These are phyloP conservation scores for Amanita pseudoporphyria DNA, from an alignment of 768 basidiomycete species.

Conservation along the genomic window DNA sequence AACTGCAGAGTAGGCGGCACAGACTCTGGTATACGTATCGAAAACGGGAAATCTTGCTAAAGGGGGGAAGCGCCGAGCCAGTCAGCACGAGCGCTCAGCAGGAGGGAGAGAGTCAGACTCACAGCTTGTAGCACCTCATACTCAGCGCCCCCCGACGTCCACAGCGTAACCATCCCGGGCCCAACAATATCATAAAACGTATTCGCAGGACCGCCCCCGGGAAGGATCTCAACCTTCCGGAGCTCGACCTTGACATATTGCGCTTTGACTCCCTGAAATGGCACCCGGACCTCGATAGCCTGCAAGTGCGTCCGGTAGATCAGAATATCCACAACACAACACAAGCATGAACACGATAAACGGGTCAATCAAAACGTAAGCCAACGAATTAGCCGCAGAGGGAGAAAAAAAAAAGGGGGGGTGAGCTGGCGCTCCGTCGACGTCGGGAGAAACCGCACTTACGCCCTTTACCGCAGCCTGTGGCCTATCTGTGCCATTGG, in stretches of 20 bases:
- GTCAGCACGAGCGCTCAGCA: no score
- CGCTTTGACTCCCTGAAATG: constrained; percentile 69
- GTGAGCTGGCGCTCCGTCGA: neutral
- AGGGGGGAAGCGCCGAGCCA: constrained; percentile 1
- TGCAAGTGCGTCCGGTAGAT: constrained; percentile 16
- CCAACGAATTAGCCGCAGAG: constrained; percentile 29
- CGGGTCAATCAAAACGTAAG: neutral
- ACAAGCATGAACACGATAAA: no score
- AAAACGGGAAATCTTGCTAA: constrained; percentile 84
- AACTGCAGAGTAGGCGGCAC: constrained; percentile 81
- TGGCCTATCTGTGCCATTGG: constrained; percentile 62
- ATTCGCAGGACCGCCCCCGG: constrained; percentile 57
- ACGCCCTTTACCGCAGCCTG: constrained; percentile 84
- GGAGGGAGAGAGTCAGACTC: constrained; percentile 29
- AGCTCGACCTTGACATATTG: constrained; percentile 91
- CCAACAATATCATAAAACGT: constrained; percentile 77
- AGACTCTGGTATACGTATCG: constrained; percentile 86
- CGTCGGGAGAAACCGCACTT: constrained; percentile 22
- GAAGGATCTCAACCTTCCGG: constrained; percentile 81
- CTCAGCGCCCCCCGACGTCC: constrained; percentile 57
- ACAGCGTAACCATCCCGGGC: constrained; percentile 72
- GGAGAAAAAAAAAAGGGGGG: neutral
- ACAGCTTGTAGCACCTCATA: constrained; percentile 64
- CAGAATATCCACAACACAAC: constrained; percentile 46
- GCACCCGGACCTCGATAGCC: constrained; percentile 82